These are phyloP conservation scores for Mycena citricolor DNA, from an alignment of 1,284 basidiomycete genomes.

Conservation along the genomic window DNA sequence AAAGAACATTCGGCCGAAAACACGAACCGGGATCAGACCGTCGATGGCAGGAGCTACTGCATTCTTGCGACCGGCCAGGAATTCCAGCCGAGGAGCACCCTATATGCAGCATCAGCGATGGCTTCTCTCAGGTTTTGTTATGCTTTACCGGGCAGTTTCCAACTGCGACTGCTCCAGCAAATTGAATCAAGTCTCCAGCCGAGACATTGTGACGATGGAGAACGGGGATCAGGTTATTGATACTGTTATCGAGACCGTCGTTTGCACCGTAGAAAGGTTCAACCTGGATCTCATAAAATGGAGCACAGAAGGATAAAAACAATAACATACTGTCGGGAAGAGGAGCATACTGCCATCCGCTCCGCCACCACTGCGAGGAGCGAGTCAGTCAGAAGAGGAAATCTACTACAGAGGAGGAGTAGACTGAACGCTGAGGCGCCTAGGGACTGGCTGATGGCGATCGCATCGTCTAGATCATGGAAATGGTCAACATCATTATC, in stretches of 20 bases:
- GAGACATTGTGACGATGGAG: constrained; percentile 8
- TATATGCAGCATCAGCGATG: no score
- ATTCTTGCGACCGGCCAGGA: constrained; percentile 23
- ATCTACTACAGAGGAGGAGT: no score
- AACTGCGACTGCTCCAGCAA: constrained; percentile 17
- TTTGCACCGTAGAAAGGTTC: constrained; percentile 22
- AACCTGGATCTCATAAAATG: neutral
- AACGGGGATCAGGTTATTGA: constrained; percentile 17
- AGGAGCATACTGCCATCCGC: constrained; percentile 23
- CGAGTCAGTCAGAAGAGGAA: neutral
- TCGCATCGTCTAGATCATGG: constrained; percentile 11
- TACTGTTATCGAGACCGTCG: constrained; percentile 18
- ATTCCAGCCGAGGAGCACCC: constrained; percentile 22
- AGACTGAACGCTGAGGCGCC: constrained; percentile 3
- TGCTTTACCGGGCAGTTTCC: constrained; percentile 17
- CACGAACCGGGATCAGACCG: constrained; percentile 17
- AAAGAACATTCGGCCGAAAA: no score
- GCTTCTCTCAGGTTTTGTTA: no score
- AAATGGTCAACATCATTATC: neutral
- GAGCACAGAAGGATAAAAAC: neutral
- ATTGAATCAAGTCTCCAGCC: constrained; percentile 22
- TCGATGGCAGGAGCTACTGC: constrained; percentile 14
- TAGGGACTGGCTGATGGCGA: constrained; percentile 12
- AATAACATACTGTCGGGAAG: constrained; percentile 20
- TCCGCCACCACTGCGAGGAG: constrained; percentile 18